Conservation (phyloP, 1,284 basidiomycete species). For the Cutaneotrichosporon cyanovorans region DNA sequence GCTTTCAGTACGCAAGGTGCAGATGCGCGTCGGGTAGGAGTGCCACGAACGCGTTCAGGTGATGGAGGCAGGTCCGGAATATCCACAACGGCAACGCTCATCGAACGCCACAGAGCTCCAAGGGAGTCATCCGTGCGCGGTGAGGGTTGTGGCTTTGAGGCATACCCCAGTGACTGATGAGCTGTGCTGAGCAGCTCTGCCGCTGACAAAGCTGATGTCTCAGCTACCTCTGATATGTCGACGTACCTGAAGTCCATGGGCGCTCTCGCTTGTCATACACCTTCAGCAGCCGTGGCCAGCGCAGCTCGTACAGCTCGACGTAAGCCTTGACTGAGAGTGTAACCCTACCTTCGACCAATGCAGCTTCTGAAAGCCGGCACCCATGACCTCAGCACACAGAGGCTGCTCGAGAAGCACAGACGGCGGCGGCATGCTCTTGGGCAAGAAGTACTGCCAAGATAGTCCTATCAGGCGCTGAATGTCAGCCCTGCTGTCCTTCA, state of each 20-base stretch:
- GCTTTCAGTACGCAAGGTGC: too few species aligned
- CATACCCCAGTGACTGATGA: too few species aligned
- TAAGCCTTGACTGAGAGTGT: neutral
- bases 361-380: conserved; percentile 70
- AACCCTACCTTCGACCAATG: conserved; percentile 52
- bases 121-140: too few species aligned
- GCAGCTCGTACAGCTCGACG: conserved; percentile 64
- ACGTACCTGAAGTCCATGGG: conserved; percentile 53
- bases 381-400: conserved; percentile 63
- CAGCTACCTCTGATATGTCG: too few species aligned
- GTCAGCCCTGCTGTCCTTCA: neutral
- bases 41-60: too few species aligned
- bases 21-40: too few species aligned
- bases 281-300: conserved; percentile 70
- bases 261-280: conserved; percentile 57
- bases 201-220: too few species aligned
- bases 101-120: too few species aligned
- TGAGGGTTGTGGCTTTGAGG: too few species aligned
- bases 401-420: conserved; percentile 56
- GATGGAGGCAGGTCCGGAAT: too few species aligned
- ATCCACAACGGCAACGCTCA: too few species aligned
- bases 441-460: conserved; percentile 54
- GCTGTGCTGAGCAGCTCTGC: too few species aligned
- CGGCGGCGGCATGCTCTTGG: conserved; percentile 52
- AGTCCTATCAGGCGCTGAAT: conserved; percentile 40